A percentile compares a stretch with the other conserved stretches of the same genome.
Conservation (phyloP, 2,329 filamentous ascomycete species). For the Colletotrichum camelliae region DNA sequence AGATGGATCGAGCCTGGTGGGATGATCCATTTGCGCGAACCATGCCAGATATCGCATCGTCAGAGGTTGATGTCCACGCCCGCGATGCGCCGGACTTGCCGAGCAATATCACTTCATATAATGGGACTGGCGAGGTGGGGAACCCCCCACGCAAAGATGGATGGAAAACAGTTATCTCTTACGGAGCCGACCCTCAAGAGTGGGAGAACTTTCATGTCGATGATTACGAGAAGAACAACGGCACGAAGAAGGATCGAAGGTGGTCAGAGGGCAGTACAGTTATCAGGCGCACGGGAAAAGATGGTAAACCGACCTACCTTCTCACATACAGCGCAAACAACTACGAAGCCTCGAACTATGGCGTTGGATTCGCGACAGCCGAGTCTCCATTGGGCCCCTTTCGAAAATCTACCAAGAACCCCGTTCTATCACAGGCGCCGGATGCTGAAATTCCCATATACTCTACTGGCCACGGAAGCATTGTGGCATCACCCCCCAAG, state of each 20-base stretch:
- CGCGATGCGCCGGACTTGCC: conserved; percentile 30
- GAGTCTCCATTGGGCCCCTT: conserved; percentile 37
- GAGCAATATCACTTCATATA: conserved; percentile 36
- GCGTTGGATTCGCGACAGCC: conserved; percentile 38
- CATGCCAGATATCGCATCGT: conserved; percentile 36
- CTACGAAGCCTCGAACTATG: conserved; percentile 41
- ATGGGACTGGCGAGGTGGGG: conserved; percentile 38
- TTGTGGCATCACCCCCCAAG: conserved; percentile 35
- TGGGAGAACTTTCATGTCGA: conserved; percentile 42
- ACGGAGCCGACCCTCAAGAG: conserved; percentile 36
- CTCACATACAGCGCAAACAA: conserved; percentile 38
- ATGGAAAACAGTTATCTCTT: conserved; percentile 41
- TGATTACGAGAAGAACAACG: conserved; percentile 36
- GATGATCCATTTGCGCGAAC: conserved; percentile 36
- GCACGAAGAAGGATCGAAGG: conserved; percentile 38
- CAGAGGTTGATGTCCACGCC: conserved; percentile 33
- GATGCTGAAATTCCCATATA: conserved; percentile 33
- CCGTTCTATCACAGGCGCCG: conserved; percentile 34
- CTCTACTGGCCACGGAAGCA: conserved; percentile 38
- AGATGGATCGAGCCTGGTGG: conserved; percentile 39
- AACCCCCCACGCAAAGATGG: conserved; percentile 38
- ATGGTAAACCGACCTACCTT: conserved; percentile 33
- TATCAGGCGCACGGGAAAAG: conserved; percentile 25
- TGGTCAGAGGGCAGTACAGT: conserved; percentile 41
- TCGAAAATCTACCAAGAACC: conserved; percentile 34